Evolutionary conservation across 140 eudicot genomes (phyloP).

Genomic region (Bidens hawaiensis): DNA sequence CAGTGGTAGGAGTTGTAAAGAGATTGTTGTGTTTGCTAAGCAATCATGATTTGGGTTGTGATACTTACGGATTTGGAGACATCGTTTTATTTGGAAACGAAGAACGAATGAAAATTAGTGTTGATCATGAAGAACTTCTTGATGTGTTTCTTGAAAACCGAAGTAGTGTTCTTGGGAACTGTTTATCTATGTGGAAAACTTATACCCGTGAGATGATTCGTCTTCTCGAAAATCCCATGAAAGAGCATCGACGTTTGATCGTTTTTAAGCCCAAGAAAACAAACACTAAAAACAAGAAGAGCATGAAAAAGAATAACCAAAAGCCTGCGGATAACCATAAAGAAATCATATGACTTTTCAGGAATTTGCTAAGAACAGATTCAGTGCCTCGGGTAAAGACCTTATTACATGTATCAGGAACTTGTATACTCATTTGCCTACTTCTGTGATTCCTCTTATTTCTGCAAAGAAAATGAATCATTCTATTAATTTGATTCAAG

Average conservation of each 20-base stretch:
- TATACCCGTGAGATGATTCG: conserved; percentile 14
- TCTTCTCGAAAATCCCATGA: too few relatives aligned
- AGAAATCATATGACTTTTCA: conserved; percentile 31
- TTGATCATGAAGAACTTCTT: conserved; percentile 36
- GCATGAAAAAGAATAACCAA: not conserved
- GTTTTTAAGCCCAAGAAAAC: not conserved
- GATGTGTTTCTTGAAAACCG: too few relatives aligned
- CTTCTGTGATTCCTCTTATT: conserved; percentile 11
- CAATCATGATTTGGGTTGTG: too few relatives aligned
- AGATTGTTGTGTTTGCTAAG: too few relatives aligned
- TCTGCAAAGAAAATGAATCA: conserved; percentile 26
- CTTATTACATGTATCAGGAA: conserved; percentile 24
- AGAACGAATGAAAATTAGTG: conserved; percentile 46
- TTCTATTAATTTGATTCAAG: conserved; percentile 17
- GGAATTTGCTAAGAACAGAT: conserved; percentile 20
- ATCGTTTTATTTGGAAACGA: conserved; percentile 36
- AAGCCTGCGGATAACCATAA: not conserved
- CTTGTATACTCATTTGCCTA: too few relatives aligned
- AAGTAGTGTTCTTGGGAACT: not conserved
- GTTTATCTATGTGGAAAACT: conserved; percentile 27
- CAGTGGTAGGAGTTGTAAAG: conserved; percentile 45
- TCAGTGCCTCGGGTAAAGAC: conserved; percentile 3
- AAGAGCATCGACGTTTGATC: too few relatives aligned
- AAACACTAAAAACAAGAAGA: conserved; percentile 11
- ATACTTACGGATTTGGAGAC: too few relatives aligned